Conservation (phyloP, 805 yeast species). For the Yarrowia sp. region DNA sequence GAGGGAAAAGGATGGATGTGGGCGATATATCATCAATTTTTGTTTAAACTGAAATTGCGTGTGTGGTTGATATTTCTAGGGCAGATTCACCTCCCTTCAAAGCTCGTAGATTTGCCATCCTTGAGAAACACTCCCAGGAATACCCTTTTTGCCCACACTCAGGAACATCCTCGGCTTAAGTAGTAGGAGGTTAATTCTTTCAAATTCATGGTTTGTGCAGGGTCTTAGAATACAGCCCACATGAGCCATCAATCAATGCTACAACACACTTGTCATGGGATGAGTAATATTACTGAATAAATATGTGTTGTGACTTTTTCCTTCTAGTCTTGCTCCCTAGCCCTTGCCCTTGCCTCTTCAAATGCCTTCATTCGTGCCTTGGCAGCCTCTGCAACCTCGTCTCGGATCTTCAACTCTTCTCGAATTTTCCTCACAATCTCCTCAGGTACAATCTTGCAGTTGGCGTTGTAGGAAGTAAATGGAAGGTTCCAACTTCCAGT, state of each 20-base stretch:
- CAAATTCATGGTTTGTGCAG: neutral
- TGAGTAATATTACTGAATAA: neutral
- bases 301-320: neutral
- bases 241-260: no score
- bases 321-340: neutral
- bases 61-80: no score
- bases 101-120: no score
- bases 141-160: neutral
- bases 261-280: neutral
- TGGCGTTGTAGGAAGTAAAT: neutral
- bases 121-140: neutral
- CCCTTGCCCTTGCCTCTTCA: neutral
- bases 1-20: neutral
- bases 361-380: neutral
- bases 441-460: neutral
- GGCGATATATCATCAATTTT: neutral
- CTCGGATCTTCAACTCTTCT: neutral
- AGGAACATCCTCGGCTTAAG: conserved; percentile 13
- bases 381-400: neutral
- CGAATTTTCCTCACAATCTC: neutral
- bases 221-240: neutral
- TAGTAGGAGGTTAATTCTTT: neutral
- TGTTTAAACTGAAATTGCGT: no score
- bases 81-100: no score
- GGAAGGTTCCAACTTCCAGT: neutral